Base-by-base conservation (phyloP, 2,329 filamentous ascomycete genomes). In the Dryadomyces quercivorus region DNA sequence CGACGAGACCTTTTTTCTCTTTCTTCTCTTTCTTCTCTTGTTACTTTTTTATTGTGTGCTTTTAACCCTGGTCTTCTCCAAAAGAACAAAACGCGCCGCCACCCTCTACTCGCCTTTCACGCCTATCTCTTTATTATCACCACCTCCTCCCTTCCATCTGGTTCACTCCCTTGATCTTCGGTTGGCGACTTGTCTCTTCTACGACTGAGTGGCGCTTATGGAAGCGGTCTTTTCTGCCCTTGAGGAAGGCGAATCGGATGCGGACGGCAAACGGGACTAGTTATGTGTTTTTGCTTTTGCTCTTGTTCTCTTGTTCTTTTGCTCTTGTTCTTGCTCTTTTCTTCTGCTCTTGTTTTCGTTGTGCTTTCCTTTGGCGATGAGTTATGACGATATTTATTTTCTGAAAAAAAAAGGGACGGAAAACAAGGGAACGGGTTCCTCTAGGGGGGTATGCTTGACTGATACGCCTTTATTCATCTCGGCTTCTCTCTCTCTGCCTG, bases 401-500 rank as follows among this genome's bases (percentile, higher is more conserved):
- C 48, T 42, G 47, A 36, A 21, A 48, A 54, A 54, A 52, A 58
- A 58, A 52, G 54, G 52, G 12, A 40, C 55, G 53, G 46, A 56
- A 55, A 53, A 55, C 49, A 51, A 49, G 43, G 34, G 51, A 57
- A 49, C 46, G 45, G 49, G 48, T 47, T 55, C 40, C 48, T 40
- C 36, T 48, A 40, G 45, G 50, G 34, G 58, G 72, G 66, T 73
- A 65, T 70, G 72, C 64, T 65, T 71, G 63, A 72, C 65, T 70
- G 71, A 63, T 58, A 53, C 34, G 51, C 52, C 56, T 50, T 58
- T 49, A 56, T 38, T 56, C 49, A 53, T 53, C 52, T 52, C 55
- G 53, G 55, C 53, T 62, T 56, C 61, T 57, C 60, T 55, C 56
- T 61, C 64, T 64, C 62, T 22, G 38, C 50, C 38, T 36, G 21